Evolutionary conservation across 805 yeast genomes (phyloP), one percentile per base, ranked within the genome.

Genomic region (Pichia sporocuriosa): DNA sequence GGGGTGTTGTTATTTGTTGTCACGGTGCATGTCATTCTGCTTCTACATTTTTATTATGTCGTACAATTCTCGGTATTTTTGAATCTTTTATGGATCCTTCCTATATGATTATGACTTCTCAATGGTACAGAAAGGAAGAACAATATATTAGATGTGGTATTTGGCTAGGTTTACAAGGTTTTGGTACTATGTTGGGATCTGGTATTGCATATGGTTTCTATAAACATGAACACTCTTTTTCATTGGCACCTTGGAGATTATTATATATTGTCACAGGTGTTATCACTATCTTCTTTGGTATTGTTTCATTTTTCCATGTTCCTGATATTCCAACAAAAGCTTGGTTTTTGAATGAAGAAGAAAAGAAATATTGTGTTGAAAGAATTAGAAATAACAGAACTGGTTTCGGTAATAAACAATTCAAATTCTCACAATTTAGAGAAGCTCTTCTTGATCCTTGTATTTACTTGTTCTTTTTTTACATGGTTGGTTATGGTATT

Each of bases 251-350:
- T 3, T 84, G 89, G 89, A 77, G 73, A 53, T 56, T 75, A 12
- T 56, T 79, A 4, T 83, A 72, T 54, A 61, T 83, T 36, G 65
- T 80, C 24, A 69, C 75, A 32, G 94, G 93, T 13, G 55, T 67
- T 7, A 66, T 77, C 43, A 79, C 86, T 3, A 57, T 79, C 6
- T 52, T 70, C 10, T 52, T 75, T 13, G 84, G 83, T 6, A 39
- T 71, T 10, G 40, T 69, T 10, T 65, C 77, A 44, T 57, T 58
- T 33, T 48, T 74, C 40, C 75, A 73, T 23, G 42, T 63, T 20
- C 67, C 69, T 7, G 57, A 59, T 46, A 48, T 50, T 24, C 65
- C 65, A 39, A 51, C 59, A 35, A 41, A 48, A 19, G 67, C 67
- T 11, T 58, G 61, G 46, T 65, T 60, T 37, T 54, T 63, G 35